Evolutionary conservation across 2,329 filamentous ascomycete genomes (phyloP), one percentile per base, ranked within the genome.

Genomic region (Bipolaris victoriae): DNA sequence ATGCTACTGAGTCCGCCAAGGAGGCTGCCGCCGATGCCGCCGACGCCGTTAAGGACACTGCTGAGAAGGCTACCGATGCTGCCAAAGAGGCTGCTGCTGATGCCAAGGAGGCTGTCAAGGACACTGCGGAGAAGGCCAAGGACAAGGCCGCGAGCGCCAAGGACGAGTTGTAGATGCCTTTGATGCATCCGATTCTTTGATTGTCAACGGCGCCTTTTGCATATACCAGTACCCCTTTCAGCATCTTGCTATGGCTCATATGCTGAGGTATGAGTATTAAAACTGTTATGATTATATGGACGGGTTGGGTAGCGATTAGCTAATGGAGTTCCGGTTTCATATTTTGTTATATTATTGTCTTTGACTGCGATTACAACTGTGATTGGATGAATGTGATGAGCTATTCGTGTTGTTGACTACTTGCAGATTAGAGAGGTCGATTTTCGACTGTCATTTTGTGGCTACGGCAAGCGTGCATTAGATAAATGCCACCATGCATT

Each of bases 111-210:
- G 43, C n/a, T 46, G 43, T n/a, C 10, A 5, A n/a, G n/a, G 43
- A 46, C 16, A 29, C 68, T 22, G 67, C 68, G 24, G 65, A 71
- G 11, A 73, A 65, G 36, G 65, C 43, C 37, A 43, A 37, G 5
- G 49, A 31, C 2, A 44, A 49, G 2, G 55, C 55, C 33, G 49
- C 51, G 2, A 58, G 66, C 46, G 74, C 73, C 41, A 89, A 92
- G 72, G 90, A 94, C 73, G 91, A 94, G 83, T 83, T 94, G 83
- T 94, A 91, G 82, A 83, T 64, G 61, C 11, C 22, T 52, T 20
- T 10, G n/a, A 41, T 16, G 45, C 4, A 58, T 26, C 35, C 45
- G 49, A 51, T 62, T 46, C 29, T 37, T 61, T 63, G 52, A 53
- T 60, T 63, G 60, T 63, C 20, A 46, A 55, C 53, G 55, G 45